Evolutionary conservation across 108 stramenopile species (phyloP).

Genomic region (Pseudonitzschia multistriata): DNA sequence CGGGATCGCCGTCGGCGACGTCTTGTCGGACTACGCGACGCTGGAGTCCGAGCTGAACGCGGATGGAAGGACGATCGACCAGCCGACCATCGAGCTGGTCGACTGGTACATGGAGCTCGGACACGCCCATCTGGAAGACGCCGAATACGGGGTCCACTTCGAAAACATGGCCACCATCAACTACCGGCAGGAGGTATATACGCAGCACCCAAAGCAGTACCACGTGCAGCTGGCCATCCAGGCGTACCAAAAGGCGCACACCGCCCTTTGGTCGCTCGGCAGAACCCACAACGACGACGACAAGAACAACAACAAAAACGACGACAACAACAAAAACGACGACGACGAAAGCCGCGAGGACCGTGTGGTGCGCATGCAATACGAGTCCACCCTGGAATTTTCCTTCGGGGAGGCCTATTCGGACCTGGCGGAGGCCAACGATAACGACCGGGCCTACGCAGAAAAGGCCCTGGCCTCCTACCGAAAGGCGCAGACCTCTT

Average conservation of each 20-base stretch:
- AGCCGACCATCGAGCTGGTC: background rate
- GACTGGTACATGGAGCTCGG: constrained; percentile 20
- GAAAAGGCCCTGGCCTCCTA: background rate
- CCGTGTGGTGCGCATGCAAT: background rate
- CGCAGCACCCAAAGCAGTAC: background rate
- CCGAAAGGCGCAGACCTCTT: background rate
- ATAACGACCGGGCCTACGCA: background rate
- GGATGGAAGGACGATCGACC: background rate
- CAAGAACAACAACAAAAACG: background rate
- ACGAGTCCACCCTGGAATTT: background rate
- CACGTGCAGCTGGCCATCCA: background rate
- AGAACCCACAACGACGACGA: background rate
- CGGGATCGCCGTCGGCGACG: background rate
- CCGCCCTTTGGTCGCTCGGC: no score
- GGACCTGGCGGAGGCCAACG: background rate
- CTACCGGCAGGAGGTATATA: background rate
- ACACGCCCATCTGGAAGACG: constrained; percentile 14
- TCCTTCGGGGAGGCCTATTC: background rate
- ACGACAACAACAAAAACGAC: background rate
- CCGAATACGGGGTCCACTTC: background rate
- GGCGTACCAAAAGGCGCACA: background rate
- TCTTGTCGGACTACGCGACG: background rate
- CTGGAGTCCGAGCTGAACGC: background rate
- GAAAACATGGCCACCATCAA: background rate
- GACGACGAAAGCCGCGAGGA: background rate